Conservation (phyloP, 139 green algal species). For the Nannochloris sp. region DNA sequence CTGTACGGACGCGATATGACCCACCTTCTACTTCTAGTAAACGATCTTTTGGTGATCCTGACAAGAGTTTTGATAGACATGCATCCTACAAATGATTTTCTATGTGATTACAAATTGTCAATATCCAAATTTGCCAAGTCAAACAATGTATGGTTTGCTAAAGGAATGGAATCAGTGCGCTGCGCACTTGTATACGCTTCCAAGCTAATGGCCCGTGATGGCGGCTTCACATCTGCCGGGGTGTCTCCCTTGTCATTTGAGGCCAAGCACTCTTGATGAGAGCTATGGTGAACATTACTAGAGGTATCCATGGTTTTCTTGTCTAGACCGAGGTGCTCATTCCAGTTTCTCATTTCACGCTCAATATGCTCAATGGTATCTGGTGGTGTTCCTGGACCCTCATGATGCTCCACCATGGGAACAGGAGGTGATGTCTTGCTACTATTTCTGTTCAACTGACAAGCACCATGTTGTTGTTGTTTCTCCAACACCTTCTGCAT, state of each 20-base stretch:
- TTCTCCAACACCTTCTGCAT: too few relatives aligned
- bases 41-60: not conserved
- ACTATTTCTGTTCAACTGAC: too few relatives aligned
- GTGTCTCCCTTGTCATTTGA: not conserved
- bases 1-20: too few relatives aligned
- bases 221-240: not conserved
- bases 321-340: not conserved
- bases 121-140: slow-evolving; percentile 5
- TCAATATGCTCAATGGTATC: too few relatives aligned
- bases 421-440: too few relatives aligned
- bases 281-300: not conserved
- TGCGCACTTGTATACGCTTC: not conserved
- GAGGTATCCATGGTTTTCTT: not conserved
- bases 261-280: not conserved
- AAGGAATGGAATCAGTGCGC: not conserved
- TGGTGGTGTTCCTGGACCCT: too few relatives aligned
- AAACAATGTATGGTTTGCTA: not conserved
- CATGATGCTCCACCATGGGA: too few relatives aligned
- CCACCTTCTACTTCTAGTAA: not conserved
- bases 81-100: too few relatives aligned
- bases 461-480: too few relatives aligned
- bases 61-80: not conserved
- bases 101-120: not conserved
- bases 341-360: not conserved
- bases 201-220: not conserved